Evolutionary conservation across 371 early-diverging fungal genomes (phyloP), one percentile per base, ranked within the genome.

Genomic region (Mortierella sp.): DNA sequence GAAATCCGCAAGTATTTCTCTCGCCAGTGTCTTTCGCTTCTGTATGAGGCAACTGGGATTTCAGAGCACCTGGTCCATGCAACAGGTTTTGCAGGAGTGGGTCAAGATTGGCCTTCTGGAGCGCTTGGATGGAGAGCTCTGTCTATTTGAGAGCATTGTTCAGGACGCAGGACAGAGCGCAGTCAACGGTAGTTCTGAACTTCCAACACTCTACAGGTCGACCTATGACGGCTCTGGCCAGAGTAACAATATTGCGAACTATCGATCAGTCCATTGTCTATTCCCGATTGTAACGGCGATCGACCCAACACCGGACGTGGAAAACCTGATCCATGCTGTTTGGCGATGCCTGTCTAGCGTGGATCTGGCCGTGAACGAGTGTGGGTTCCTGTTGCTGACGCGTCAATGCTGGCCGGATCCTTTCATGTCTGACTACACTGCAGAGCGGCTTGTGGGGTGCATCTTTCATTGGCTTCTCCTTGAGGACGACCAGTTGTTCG

Each of bases 331-430:
- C 17, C 81, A 83, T 21, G 72, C 86, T 0, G 80, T 88, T 26
- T 85, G 83, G 43, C 78, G 86, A 0, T 88, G 87, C 53, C 61
- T 88, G 8, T 62, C 70, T 28, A 85, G 84, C 55, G 72, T 86
- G 17, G 82, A 86, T 54, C 34, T 88, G 41, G 80, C 86, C 2
- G 52, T 87, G 27, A 88, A 87, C 31, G 89, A 88, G 53, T 84
- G 84, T 49, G 89, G 87, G 0, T 70, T 86, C 53, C 56, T 85
- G 31, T 34, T 88, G 2, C 51, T 88, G 8, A 70, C 79, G 0
- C 80, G 87, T 9, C 82, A 85, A 11, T 84, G 87, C 46, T 87
- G 86, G 84, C 89, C 89, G 1, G 86, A 86, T 39, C 82, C 85
- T 9, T 84, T 85, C 56, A 85, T 84, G 80, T 84, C 89, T 0